Base-by-base conservation (phyloP, 768 basidiomycete species). In the Leucocoprinus leucothites region DNA sequence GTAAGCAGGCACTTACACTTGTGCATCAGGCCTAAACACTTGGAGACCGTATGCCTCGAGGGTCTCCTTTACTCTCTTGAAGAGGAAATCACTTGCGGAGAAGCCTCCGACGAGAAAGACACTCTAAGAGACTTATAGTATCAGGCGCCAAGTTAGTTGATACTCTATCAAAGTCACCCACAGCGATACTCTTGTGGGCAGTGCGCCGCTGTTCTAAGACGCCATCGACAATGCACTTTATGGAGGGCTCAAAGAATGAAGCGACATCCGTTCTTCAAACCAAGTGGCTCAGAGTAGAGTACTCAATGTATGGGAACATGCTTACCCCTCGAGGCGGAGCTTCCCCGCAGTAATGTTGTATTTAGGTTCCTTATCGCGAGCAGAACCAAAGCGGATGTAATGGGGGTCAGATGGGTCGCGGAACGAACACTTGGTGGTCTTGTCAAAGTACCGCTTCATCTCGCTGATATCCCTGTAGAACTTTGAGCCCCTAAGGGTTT, bases 61-160 rank as follows among this genome's bases (percentile, higher is more conserved):
- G 4, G 67, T 61, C 48, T 62, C 65, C 38, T 73, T 73, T 1
- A 84, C 72, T 46, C 70, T 68, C 2, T 66, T 63, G 60, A 73
- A 79, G n/a, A 85, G 61, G 72, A 77, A 84, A 48, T 82, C 78
- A 54, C 77, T 83, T 1, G 81, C 80, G 13, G 80, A 77, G 62
- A 84, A 84, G 0, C 82, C 82, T 21, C 83, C 83, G 2, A 85
- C 82, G 1, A 85, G 73, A 28, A 78, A 70, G 22, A 31, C 31
- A 11, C 31, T 31, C 31, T 31, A 11, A 5, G 6, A 31, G n/a
- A n/a, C n/a, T 31, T 31, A 31, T 5, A 5, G 31, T 5, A 31
- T 31, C 31, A 31, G 11, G 11, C 5, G 5, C 31, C 31, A 31
- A 11, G 26, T 13, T 28, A 21, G 24, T 3, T 0, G 16, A 44